Evolutionary conservation across 106 monocot species (phyloP).

Genomic region (Dioscorea alata): DNA sequence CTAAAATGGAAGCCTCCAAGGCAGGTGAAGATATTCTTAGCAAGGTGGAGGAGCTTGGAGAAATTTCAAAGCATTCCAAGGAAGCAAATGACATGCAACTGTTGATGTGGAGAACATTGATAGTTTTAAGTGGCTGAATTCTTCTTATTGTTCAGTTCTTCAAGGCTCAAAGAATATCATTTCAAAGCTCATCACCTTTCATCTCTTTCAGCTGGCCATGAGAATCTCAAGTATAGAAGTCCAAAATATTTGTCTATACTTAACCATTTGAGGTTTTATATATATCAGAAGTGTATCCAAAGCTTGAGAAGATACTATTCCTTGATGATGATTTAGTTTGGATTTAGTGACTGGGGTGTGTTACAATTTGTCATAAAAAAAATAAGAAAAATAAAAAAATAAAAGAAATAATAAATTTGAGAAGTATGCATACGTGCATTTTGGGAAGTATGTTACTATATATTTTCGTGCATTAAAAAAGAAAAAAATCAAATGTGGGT

Average conservation of each 20-base stretch:
- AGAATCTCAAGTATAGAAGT: background rate
- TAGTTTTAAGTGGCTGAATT: slow-evolving; percentile 6
- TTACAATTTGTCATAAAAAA: too few species aligned
- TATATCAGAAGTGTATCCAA: slow-evolving; percentile 2
- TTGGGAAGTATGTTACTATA: too few species aligned
- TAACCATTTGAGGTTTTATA: slow-evolving; percentile 7
- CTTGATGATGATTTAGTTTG: slow-evolving; percentile 7
- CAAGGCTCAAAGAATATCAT: slow-evolving; percentile 5
- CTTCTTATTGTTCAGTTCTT: too few species aligned
- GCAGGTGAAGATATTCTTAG: slow-evolving; percentile 50
- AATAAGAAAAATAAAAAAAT: too few species aligned
- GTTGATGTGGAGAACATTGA: slow-evolving; percentile 2
- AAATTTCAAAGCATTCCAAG: slow-evolving; percentile 48
- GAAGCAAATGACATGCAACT: slow-evolving; percentile 58
- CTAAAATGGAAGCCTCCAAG: slow-evolving; percentile 42
- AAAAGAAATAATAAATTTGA: too few species aligned
- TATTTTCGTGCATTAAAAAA: too few species aligned
- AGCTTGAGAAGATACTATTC: slow-evolving; percentile 4
- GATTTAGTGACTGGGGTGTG: too few species aligned
- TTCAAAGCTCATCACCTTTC: slow-evolving; percentile 1
- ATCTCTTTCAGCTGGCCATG: background rate
- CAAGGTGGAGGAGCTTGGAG: slow-evolving; percentile 59
- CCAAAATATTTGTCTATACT: slow-evolving; percentile 6
- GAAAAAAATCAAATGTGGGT: too few species aligned
- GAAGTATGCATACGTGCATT: too few species aligned